Percentiles rank a stretch among this genome's conserved stretches.
phyloP scores from a whole-genome alignment of 2,329 filamentous ascomycete species.

The Cladorrhinum sp. region DNA sequence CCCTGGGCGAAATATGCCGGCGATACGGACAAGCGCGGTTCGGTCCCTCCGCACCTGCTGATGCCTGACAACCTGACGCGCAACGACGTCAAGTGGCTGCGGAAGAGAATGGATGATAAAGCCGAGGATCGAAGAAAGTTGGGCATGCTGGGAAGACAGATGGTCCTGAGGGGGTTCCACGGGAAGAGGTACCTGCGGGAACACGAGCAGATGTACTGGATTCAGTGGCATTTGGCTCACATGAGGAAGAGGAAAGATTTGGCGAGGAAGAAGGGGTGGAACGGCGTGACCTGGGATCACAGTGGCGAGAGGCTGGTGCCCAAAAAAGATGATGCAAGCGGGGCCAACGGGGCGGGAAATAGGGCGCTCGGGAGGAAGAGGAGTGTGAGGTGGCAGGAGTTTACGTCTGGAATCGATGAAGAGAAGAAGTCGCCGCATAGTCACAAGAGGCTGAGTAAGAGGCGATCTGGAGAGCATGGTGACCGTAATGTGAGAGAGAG shows the following conservation, averaged over 20 bases:
- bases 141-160: conserved; percentile 51
- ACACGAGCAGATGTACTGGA: conserved; percentile 57
- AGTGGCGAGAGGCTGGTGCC: not conserved
- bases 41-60: conserved; percentile 32
- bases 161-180: conserved; percentile 54
- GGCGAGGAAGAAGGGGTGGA: not conserved
- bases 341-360: not conserved
- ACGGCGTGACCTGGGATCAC: not conserved
- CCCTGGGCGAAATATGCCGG: conserved; percentile 59
- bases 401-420: not conserved
- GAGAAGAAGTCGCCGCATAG: not conserved
- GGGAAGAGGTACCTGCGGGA: conserved; percentile 55
- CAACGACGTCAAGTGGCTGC: conserved; percentile 52
- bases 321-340: not conserved
- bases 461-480: not conserved
- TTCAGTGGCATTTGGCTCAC: conserved; percentile 36
- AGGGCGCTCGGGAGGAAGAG: conserved; percentile 1
- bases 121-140: conserved; percentile 51
- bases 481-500: not conserved
- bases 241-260: conserved; percentile 25
- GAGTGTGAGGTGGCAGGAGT: conserved; percentile 11
- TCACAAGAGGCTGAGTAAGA: conserved; percentile 5
- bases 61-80: conserved; percentile 41
- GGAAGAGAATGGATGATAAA: conserved; percentile 59
- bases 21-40: conserved; percentile 45